These are phyloP conservation scores for Fusarium graminum DNA, from an alignment of 2,329 filamentous ascomycete genomes.

Conservation along the genomic window DNA sequence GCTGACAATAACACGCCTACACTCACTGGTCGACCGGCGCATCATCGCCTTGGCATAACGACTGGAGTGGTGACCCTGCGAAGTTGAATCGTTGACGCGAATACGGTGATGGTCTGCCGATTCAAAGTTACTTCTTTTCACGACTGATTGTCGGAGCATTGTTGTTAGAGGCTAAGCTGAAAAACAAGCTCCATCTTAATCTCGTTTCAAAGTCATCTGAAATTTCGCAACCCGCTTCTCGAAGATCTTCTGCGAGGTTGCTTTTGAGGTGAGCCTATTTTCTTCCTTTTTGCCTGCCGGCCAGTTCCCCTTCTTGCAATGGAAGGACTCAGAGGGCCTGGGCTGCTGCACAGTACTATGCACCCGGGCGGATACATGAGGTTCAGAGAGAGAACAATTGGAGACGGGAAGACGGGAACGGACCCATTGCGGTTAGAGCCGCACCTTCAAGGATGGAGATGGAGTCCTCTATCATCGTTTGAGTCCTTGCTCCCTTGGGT, in stretches of 20 bases:
- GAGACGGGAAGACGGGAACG: constrained; percentile 50
- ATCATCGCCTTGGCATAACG: constrained; percentile 34
- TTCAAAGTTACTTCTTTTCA: constrained; percentile 2
- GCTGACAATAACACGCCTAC: constrained; percentile 37
- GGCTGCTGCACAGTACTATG: constrained; percentile 21
- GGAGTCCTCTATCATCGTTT: constrained; percentile 27
- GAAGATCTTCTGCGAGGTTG: constrained; percentile 26
- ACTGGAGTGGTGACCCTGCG: constrained; percentile 42
- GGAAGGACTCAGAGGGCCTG: constrained; percentile 2
- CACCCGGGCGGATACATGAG: constrained; percentile 16
- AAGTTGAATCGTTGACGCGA: constrained; percentile 43
- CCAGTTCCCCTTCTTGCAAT: constrained; percentile 1
- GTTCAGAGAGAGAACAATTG: constrained; percentile 42
- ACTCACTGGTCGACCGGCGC: constrained; percentile 19
- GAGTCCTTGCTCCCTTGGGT: constrained; percentile 35
- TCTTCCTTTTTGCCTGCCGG: constrained; percentile 6
- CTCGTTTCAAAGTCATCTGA: constrained; percentile 36
- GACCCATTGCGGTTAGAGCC: constrained; percentile 48
- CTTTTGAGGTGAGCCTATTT: constrained; percentile 34
- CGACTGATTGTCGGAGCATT: constrained; percentile 33
- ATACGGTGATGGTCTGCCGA: constrained; percentile 28
- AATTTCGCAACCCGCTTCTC: constrained; percentile 24
- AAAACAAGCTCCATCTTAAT: constrained; percentile 43
- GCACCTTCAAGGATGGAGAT: constrained; percentile 33
- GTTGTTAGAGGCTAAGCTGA: constrained; percentile 30